A percentile compares a stretch with the other conserved stretches of the same genome.
These are phyloP conservation scores for Orbilia ellipsospora DNA, from an alignment of 2,329 filamentous ascomycete genomes.

Conservation along the genomic window DNA sequence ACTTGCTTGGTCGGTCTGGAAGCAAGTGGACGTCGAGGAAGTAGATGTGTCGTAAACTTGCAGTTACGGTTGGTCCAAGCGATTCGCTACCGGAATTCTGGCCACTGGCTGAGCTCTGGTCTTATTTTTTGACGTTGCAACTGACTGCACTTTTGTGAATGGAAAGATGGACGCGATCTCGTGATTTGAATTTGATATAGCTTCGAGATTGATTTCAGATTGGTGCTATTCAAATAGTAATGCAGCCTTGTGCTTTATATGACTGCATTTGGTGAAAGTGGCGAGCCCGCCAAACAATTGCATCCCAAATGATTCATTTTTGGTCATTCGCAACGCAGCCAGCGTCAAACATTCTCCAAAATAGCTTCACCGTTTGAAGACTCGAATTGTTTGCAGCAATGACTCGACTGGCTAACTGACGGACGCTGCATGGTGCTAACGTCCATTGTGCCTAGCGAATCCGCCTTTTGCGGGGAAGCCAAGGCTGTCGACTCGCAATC, in stretches of 20 bases:
- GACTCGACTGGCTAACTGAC: not conserved
- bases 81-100: conserved; percentile 46
- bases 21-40: not conserved
- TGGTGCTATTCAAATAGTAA: not conserved
- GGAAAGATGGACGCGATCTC: conserved; percentile 1
- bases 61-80: conserved; percentile 25
- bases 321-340: conserved; percentile 40
- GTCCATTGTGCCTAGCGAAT: not conserved
- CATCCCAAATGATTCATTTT: conserved; percentile 41
- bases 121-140: conserved; percentile 2
- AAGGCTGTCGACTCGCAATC: not conserved
- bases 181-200: conserved; percentile 6
- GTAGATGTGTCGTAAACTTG: conserved; percentile 38
- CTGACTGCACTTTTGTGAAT: conserved; percentile 45
- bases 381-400: not conserved
- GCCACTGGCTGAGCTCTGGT: conserved; percentile 27
- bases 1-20: not conserved
- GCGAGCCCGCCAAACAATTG: not conserved
- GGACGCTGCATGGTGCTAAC: not conserved
- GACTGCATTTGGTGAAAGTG: conserved; percentile 21
- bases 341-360: not conserved
- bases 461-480: conserved; percentile 13
- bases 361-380: conserved; percentile 4
- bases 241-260: conserved; percentile 36
- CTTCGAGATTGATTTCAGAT: not conserved